Percentiles rank a stretch among this genome's conserved stretches.
Evolutionary conservation across 1,139 yeast species (phyloP).

Genomic region (Geotrichum histeridarum): DNA sequence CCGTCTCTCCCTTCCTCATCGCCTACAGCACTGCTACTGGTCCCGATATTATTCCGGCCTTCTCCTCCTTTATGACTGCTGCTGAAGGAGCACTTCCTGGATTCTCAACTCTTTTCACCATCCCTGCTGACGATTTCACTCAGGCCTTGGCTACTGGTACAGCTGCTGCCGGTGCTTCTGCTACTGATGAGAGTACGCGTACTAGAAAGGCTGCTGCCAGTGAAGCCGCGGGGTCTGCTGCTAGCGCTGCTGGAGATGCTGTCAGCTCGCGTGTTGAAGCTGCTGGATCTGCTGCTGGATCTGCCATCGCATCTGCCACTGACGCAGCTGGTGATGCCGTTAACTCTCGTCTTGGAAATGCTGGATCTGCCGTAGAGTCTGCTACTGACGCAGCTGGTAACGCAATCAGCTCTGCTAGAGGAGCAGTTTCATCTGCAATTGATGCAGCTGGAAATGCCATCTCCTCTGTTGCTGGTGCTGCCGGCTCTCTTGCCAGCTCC

Average conservation of each 20-base stretch:
- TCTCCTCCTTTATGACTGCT: conserved; percentile 15
- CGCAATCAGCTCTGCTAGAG: not conserved
- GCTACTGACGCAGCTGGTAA: conserved; percentile 3
- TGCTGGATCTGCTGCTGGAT: conserved; percentile 7
- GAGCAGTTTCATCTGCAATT: not conserved
- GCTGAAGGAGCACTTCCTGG: conserved; percentile 14
- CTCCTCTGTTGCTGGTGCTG: conserved; percentile 36
- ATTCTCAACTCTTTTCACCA: conserved; percentile 12
- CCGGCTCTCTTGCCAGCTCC: conserved; percentile 1
- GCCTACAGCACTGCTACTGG: conserved; percentile 20
- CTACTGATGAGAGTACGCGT: not conserved
- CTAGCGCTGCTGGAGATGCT: not conserved
- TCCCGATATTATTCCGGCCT: conserved; percentile 16
- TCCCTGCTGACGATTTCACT: conserved; percentile 8
- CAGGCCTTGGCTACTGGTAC: not conserved
- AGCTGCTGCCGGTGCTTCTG: conserved; percentile 12
- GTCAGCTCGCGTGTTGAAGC: conserved; percentile 1
- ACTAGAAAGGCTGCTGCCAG: not conserved
- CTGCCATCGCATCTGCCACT: not conserved
- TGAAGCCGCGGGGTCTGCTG: not conserved
- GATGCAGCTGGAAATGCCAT: conserved; percentile 45
- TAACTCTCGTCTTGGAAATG: not conserved
- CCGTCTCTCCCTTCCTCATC: conserved; percentile 8
- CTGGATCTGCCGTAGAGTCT: not conserved
- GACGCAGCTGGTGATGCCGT: not conserved